Base-by-base conservation (phyloP, 768 basidiomycete genomes). In the Amanita polypyramis region DNA sequence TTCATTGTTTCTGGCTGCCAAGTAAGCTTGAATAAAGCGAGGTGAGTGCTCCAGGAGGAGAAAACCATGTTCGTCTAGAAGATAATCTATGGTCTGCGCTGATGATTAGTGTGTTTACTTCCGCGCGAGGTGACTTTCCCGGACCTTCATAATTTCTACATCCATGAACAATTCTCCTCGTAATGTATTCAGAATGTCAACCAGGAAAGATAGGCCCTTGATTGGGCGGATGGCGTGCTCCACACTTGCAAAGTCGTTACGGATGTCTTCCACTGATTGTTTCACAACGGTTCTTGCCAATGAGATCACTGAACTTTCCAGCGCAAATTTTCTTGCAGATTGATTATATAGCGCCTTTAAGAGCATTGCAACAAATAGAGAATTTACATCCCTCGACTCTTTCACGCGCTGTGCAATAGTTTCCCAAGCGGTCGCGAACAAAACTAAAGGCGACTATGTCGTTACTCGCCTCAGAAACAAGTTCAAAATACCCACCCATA, bases 401-500 rank as follows among this genome's bases (percentile, higher is more conserved):
- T 58, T 60, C 19, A 75, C 58, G 5, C 55, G 56, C 3, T 50
- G 47, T 0, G 61, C 52, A 4, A 85, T 55, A 0, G 65, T 58
- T 3, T 60, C 62, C 73, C 82, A 83, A 2, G 72, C 74, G 1
- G 62, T 60, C 8, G 67, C 58, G 50, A 77, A 76, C n/a, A 84
- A 35, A 12, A 5, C 47, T 49, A 25, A 34, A 38, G 17, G 17
- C 14, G 19, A 21, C 6, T 12, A 7, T 15, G 17, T 42, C 32
- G 38, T 36, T 10, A 21, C 27, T 30, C 37, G 25, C 34, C 12
- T 19, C 36, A 29, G n/a, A 32, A 8, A 45, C 21, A 30, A 34
- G 15, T 42, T 12, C 5, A 9, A 9, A 7, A 4, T 5, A 43
- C 51, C 17, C 27, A 60, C 64, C 59, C 43, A 51, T 45, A 29